These are phyloP conservation scores for Phytophthora litchii DNA, from an alignment of 352 stramenopile genomes.

Conservation along the genomic window DNA sequence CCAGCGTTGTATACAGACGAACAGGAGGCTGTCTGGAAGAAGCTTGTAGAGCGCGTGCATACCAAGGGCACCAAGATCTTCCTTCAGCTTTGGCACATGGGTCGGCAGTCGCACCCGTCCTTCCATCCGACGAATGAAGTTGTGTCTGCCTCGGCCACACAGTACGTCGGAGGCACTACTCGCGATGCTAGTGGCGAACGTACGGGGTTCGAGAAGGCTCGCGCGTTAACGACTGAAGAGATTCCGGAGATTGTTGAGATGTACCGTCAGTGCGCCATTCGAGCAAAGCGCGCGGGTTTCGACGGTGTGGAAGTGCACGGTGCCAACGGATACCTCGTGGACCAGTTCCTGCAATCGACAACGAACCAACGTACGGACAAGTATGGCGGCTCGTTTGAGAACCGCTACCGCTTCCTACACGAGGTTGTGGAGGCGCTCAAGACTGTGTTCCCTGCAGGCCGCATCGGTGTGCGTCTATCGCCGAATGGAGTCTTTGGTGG, in stretches of 20 bases:
- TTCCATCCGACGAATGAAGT: slow-evolving; percentile 16
- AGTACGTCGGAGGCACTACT: slow-evolving; percentile 12
- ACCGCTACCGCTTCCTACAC: slow-evolving; percentile 14
- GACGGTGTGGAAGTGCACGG: slow-evolving; percentile 18
- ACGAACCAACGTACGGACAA: slow-evolving; percentile 20
- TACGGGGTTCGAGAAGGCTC: slow-evolving; percentile 9
- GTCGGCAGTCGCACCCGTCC: slow-evolving; percentile 14
- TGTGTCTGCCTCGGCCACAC: slow-evolving; percentile 11
- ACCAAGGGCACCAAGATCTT: slow-evolving; percentile 20
- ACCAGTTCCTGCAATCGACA: slow-evolving; percentile 24
- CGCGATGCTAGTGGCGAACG: slow-evolving; percentile 9
- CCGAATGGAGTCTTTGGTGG: slow-evolving; percentile 16
- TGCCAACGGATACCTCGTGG: slow-evolving; percentile 11
- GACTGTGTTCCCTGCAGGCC: slow-evolving; percentile 4
- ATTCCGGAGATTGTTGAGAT: slow-evolving; percentile 15
- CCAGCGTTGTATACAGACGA: slow-evolving; percentile 16
- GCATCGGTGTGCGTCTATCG: slow-evolving; percentile 16
- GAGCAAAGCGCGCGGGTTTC: slow-evolving; percentile 8
- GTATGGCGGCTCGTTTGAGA: slow-evolving; percentile 21
- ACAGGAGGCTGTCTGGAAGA: slow-evolving; percentile 18
- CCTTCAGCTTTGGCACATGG: slow-evolving; percentile 27
- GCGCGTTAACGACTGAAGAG: slow-evolving; percentile 10
- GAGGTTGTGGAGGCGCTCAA: slow-evolving; percentile 13
- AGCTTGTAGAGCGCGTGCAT: slow-evolving; percentile 12
- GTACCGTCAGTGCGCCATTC: slow-evolving; percentile 15